Evolutionary conservation across 1,284 basidiomycete species (phyloP), one percentile per base, ranked within the genome.

Genomic region (Cryptococcus floricola): DNA sequence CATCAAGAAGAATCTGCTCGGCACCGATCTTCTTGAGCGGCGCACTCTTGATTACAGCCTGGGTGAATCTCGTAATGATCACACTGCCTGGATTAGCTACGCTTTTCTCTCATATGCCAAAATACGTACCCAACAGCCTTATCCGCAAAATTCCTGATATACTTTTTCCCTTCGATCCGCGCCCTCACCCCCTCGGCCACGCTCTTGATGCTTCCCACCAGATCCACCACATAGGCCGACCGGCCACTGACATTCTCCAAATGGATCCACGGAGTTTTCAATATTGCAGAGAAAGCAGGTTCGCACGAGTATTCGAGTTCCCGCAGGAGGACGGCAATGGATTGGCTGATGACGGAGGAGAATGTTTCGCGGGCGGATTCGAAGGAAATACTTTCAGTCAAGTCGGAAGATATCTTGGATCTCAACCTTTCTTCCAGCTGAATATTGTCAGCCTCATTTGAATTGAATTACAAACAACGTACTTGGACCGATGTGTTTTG

Each of bases 1-100:
- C 80, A 73, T 98, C 93, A 44, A 98, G 87, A 39, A 97, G 79
- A 13, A 96, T 83, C 89, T 97, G 92, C 74, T 98, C 93, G 3
- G 92, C 93, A 6, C 91, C 93, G 42, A 88, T 88, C 73, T 92
- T 90, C 69, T 85, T 85, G 60, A 98, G 78, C 7, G 93, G 94
- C 48, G 91, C 81, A 71, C 89, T 92, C 75, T 85, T 87, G 41
- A 97, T 89, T 27, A 96, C 80, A 0, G 88, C 83, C 66, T 88
- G 87, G 0, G 90, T 94, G 65, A 96, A 95, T 58, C 88, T 88
- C 31, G 85, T 83, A 39, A 95, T 79, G 37, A 95, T 77, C 34
- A 91, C 79, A 53, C 93, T 95, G 19, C 41, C 53, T 34, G 60
- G 53, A 43, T 54, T 50, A 54, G 50, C 53, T 38, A 45, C 27